Percentiles rank a stretch among this genome's conserved stretches.
Conservation (phyloP, 2,329 filamentous ascomycete genomes). For the Coniochaeta sp. region DNA sequence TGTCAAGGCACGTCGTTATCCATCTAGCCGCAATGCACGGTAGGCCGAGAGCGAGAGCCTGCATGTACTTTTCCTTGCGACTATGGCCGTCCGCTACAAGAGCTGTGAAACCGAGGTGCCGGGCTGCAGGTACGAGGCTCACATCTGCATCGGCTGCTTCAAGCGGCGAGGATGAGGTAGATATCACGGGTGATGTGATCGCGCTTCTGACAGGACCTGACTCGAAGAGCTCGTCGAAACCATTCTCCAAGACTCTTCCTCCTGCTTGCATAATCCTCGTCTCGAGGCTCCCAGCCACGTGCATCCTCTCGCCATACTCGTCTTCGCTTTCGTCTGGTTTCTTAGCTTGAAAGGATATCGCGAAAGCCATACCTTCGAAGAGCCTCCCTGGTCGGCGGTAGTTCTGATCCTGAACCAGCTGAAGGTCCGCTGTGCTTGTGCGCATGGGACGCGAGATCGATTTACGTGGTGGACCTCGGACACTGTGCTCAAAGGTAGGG, state of each 20-base stretch:
- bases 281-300: conserved; percentile 40
- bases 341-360: conserved; percentile 60
- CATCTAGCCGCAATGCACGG: conserved; percentile 80
- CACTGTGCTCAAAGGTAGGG: conserved; percentile 28
- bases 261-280: conserved; percentile 62
- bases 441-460: conserved; percentile 15
- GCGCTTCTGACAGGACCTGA: conserved; percentile 25
- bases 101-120: conserved; percentile 66
- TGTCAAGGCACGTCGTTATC: conserved; percentile 64
- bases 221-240: conserved; percentile 77
- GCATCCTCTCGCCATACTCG: conserved; percentile 30
- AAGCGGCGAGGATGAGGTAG: conserved; percentile 9
- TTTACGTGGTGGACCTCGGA: conserved; percentile 17
- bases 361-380: conserved; percentile 81
- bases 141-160: conserved; percentile 28
- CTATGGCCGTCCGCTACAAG: conserved; percentile 82
- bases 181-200: conserved; percentile 15
- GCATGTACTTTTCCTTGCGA: conserved; percentile 85
- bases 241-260: conserved; percentile 61
- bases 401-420: conserved; percentile 3
- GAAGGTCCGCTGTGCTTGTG: conserved; percentile 4
- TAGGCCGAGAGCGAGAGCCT: conserved; percentile 81
- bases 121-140: conserved; percentile 43
- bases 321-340: conserved; percentile 44
- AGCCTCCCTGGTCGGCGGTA: conserved; percentile 25